phyloP scores from a whole-genome alignment of 345 rosid species.

The Bruguiera sexangula region DNA sequence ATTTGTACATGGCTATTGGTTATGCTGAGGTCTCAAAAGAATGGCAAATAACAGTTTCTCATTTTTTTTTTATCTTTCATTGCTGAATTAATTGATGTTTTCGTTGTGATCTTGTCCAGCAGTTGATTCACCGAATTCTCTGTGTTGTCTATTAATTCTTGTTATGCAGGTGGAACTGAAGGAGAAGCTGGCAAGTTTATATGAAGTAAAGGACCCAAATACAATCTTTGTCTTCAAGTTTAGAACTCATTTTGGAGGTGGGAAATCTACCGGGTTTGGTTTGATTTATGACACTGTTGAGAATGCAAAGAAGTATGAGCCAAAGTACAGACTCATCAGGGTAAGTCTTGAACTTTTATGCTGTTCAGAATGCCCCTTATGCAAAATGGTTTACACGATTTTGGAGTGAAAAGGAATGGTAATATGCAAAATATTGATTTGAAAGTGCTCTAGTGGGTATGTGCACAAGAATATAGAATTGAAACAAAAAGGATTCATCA shows the following conservation, averaged over 20 bases:
- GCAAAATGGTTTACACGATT: too few species aligned
- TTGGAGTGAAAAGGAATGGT: too few species aligned
- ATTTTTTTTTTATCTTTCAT: too few species aligned
- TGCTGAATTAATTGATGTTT: not conserved
- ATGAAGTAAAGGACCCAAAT: slow-evolving; percentile 86
- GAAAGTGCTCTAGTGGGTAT: too few species aligned
- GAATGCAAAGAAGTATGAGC: slow-evolving; percentile 89
- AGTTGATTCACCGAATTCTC: not conserved
- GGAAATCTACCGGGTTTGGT: slow-evolving; percentile 96
- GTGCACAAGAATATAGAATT: too few species aligned
- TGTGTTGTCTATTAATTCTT: not conserved
- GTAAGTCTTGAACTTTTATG: slow-evolving; percentile 28
- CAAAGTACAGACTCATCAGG: slow-evolving; percentile 97
- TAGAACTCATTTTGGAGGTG: slow-evolving; percentile 97
- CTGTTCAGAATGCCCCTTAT: not conserved
- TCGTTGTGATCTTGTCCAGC: not conserved
- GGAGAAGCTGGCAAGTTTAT: slow-evolving; percentile 79
- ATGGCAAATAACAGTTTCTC: too few species aligned
- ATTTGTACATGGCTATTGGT: too few species aligned
- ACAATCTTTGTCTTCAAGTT: slow-evolving; percentile 94
- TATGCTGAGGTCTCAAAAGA: too few species aligned
- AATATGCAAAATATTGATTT: too few species aligned
- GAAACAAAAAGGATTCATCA: too few species aligned
- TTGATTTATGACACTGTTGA: slow-evolving; percentile 87
- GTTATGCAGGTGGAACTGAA: slow-evolving; percentile 64